Evolutionary conservation across 1,284 basidiomycete genomes (phyloP).

Genomic region (Moesziomyces antarcticus): DNA sequence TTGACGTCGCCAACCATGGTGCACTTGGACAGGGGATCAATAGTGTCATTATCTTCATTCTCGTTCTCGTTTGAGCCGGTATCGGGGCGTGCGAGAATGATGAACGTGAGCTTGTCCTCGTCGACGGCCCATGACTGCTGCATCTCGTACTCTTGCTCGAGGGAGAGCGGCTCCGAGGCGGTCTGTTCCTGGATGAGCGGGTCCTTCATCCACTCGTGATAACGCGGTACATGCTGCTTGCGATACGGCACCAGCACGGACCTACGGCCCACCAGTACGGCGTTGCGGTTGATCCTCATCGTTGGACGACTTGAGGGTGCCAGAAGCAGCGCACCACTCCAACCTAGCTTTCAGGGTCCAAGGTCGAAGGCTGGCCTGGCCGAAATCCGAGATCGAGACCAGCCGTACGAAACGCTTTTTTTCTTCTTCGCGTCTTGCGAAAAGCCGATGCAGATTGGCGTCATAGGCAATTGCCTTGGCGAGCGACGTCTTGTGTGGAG

Average conservation of each 20-base stretch:
- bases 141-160: slow-evolving; percentile 91
- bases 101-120: slow-evolving; percentile 92
- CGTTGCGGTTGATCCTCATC: slow-evolving; percentile 77
- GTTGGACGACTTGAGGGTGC: not conserved
- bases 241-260: slow-evolving; percentile 80
- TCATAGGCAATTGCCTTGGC: slow-evolving; percentile 8
- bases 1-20: slow-evolving; percentile 93
- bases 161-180: slow-evolving; percentile 83
- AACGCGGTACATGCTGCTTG: slow-evolving; percentile 67
- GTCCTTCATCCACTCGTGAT: slow-evolving; percentile 91
- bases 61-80: not conserved
- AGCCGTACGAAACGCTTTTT: slow-evolving; percentile 15
- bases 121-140: slow-evolving; percentile 88
- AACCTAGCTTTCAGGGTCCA: slow-evolving; percentile 9
- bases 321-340: not conserved
- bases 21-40: slow-evolving; percentile 42
- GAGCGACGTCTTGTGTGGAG: slow-evolving; percentile 12
- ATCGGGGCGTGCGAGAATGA: slow-evolving; percentile 73
- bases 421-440: not conserved
- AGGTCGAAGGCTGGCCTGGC: not conserved
- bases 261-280: slow-evolving; percentile 74
- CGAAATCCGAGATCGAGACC: not conserved
- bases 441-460: slow-evolving; percentile 27
- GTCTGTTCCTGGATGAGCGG: slow-evolving; percentile 80
- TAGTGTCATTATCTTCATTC: slow-evolving; percentile 10